Evolutionary conservation across 805 yeast species (phyloP), one percentile per base, ranked within the genome.

Genomic region (Diddensiella caesifluorescens): DNA sequence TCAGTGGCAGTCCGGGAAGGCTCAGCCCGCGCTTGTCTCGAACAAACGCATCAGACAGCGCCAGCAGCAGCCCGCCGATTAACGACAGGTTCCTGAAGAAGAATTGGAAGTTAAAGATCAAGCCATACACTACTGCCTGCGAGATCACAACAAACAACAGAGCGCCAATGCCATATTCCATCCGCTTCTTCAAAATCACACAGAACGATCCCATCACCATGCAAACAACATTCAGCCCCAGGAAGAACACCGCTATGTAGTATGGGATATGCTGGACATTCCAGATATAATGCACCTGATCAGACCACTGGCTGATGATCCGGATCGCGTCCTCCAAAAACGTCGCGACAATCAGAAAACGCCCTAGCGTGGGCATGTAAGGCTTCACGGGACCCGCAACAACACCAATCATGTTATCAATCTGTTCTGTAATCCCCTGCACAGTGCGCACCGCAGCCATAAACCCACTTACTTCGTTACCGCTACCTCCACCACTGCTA

Each of bases 331-430:
- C 97, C 65, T 90, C 97, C 51, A 79, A 76, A 60, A 89, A 90
- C 0, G 97, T 92, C 37, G 95, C 95, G 42, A 90, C 95, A 48
- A 90, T 89, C 51, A 89, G 75, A 47, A 85, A 78, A 45, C 97
- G 74, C 28, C 96, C 97, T 54, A 90, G 76, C 18, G 79, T 79
- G 5, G 97, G 97, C 37, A 89, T 80, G 55, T 65, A 64, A 16
- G 67, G 67, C 54, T 61, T 58, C 39, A 63, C 38, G 7, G 68
- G 68, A 28, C 52, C 53, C 25, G 60, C 62, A 23, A 56, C 40
- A 34, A 52, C 55, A 41, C 65, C 64, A 16, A 63, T 47, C 20
- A 49, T 37, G 41, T 55, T 50, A 49, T 63, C 68, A 16, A 60
- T 39, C 20, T 52, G 34, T 41, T 55, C 53, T 7, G 64, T 54